Base-by-base conservation (phyloP, 768 basidiomycete species). In the Pleurotus ostreatus region DNA sequence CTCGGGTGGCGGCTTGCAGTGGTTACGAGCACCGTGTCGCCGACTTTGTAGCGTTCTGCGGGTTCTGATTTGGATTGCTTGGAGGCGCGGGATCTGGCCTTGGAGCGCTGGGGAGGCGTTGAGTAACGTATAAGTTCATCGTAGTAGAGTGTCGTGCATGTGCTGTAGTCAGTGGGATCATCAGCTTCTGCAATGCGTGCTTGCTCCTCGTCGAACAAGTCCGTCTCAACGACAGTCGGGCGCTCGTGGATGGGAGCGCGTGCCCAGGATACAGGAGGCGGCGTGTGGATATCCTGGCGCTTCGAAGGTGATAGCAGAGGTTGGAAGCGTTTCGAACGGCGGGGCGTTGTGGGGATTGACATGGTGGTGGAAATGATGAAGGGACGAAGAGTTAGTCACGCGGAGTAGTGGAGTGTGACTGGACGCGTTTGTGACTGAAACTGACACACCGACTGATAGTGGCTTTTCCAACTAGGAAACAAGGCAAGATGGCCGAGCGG, bases 11-110 rank as follows among this genome's bases (percentile, higher is more conserved):
- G 74, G 2, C 79, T 77, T 44, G 74, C 69, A 0, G 78, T 79
- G 56, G 80, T 72, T 16, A 92, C 74, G 37, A 84, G 75, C 2
- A 92, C 81, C 0, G 86, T 83, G 65, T 91, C 87, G 1, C 89
- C 90, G 5, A 88, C 68, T 1, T 61, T 66, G 62, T 80, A 91
- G 11, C 37, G 30, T 40, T 52, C 49, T 15, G 23, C 11, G 39
- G 5, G 7, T 6, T 52, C 37, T 30, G 59, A 40, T 58, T 53
- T n/a, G 68, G 59, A 55, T 61, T 66, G 18, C 64, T 62, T 23
- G 48, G 60, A 22, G 54, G 52, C 51, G 61, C 58, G 30, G 13
- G 40, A 4, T 13, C 37, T 22, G 12, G 48, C 16, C 26, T 18
- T 37, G 20, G 25, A 8, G 26, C 46, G 38, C 8, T 23, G 16